These are phyloP conservation scores for Crithidia thermophila DNA, from an alignment of 208 protist genomes.

Conservation along the genomic window DNA sequence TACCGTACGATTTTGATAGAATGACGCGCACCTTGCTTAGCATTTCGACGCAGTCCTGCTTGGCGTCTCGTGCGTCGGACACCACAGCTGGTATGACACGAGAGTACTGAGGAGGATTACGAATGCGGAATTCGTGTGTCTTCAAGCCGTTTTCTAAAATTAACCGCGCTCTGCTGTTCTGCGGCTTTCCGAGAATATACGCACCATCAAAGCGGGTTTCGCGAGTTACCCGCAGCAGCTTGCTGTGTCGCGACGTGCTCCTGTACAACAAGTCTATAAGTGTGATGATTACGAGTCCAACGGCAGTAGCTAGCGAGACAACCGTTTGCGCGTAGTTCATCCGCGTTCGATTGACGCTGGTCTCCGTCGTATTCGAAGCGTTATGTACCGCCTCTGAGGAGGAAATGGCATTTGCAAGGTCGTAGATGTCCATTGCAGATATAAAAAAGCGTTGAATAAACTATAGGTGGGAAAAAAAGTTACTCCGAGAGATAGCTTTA, in stretches of 20 bases:
- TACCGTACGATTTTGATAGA: constrained; percentile 59
- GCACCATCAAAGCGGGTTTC: constrained; percentile 79
- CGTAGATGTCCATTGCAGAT: background rate
- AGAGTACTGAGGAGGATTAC: constrained; percentile 64
- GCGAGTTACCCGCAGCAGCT: constrained; percentile 60
- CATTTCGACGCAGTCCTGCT: constrained; percentile 77
- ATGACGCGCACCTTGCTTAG: constrained; percentile 63
- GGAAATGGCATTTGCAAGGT: too few relatives aligned
- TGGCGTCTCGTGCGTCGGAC: constrained; percentile 61
- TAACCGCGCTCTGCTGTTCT: constrained; percentile 39
- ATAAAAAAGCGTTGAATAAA: constrained; percentile 5
- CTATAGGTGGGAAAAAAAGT: too few relatives aligned
- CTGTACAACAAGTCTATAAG: constrained; percentile 69
- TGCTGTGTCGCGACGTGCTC: constrained; percentile 46
- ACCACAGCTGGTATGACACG: constrained; percentile 71
- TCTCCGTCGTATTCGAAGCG: background rate
- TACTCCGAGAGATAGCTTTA: background rate
- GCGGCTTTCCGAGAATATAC: constrained; percentile 65
- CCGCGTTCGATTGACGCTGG: constrained; percentile 20
- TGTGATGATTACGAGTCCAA: constrained; percentile 61
- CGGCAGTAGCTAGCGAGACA: constrained; percentile 70
- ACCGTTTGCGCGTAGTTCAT: constrained; percentile 79
- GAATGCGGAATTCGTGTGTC: constrained; percentile 56
- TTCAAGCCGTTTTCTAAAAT: constrained; percentile 82
- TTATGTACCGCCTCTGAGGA: too few relatives aligned